Base-by-base conservation (phyloP, 768 basidiomycete genomes). In the Boletus huronensis region DNA sequence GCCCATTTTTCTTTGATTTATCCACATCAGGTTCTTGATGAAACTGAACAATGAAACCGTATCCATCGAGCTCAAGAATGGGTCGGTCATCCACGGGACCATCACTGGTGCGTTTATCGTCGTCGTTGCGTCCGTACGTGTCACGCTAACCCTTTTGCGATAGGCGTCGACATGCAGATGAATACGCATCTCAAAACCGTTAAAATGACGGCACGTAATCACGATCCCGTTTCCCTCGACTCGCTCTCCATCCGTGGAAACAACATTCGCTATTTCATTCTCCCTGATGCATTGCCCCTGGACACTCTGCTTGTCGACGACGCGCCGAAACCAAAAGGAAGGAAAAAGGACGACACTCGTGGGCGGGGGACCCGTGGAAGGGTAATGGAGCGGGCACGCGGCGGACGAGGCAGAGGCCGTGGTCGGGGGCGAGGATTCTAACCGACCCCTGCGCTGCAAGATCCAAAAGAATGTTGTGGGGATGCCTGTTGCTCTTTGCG, bases 41-140 rank as follows among this genome's bases (percentile, higher is more conserved):
- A 99, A 98, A 81, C 76, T 99, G 77, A 96, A 97, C 82, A 98
- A 98, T 72, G 96, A 99, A 81, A 95, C 96, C 59, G 94, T 98
- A 63, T 93, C 95, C 58, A 83, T 98, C 71, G 95, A 99, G 78
- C 82, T 99, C 63, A 99, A 99, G 76, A 98, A 99, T 65, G 97
- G 97, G 28, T 92, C 93, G 0, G 76, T 93, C 48, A 87, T 99
- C 16, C 90, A 96, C 66, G 96, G 96, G 11, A 99, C 96, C 23
- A 97, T 98, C 72, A 97, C 93, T 16, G 95, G 96, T 95, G 57
- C 59, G 85, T 71, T 25, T 14, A 45, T 42, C 7, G 7, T 34
- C 29, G 16, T 45, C 25, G 5, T 38, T 25, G 23, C 3, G n/a
- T 23, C 5, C 2, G 0, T 40, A 45, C 29, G 14, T 34, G 16